Evolutionary conservation across 2,329 filamentous ascomycete species (phyloP).

Genomic region (Penicillium griseofulvum): DNA sequence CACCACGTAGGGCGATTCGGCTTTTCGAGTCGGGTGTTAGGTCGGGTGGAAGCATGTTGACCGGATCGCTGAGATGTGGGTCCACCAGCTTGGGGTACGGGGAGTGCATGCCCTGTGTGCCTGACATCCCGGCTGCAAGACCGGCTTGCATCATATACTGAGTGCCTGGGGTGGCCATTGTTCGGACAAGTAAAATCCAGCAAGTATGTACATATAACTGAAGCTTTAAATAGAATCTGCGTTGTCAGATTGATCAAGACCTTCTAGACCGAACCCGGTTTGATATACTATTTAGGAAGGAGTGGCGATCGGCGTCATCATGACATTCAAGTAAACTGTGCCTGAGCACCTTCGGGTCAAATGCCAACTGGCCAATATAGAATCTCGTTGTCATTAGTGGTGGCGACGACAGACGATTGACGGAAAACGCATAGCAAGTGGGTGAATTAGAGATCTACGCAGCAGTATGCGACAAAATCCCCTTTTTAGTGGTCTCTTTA

Average conservation of each 20-base stretch:
- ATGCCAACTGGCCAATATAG: background rate
- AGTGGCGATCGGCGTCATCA: conserved; percentile 5
- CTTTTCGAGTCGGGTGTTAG: conserved; percentile 19
- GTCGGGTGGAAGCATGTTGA: conserved; percentile 21
- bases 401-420: background rate
- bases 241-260: background rate
- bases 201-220: background rate
- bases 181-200: background rate
- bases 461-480: too few species aligned
- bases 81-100: conserved; percentile 22
- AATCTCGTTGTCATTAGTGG: background rate
- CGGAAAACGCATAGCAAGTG: background rate
- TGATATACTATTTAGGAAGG: background rate
- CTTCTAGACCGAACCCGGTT: background rate
- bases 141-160: conserved; percentile 26
- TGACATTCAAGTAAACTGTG: background rate
- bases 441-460: too few species aligned
- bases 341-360: background rate
- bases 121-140: conserved; percentile 24
- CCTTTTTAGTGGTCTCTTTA: too few species aligned
- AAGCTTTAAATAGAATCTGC: background rate
- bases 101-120: conserved; percentile 21
- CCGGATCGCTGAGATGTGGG: conserved; percentile 18
- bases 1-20: conserved; percentile 23
- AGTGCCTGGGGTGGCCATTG: conserved; percentile 18